Evolutionary conservation across 441 rosid genomes (phyloP), one percentile per base, ranked within the genome.

Genomic region (Syzygium malaccense): DNA sequence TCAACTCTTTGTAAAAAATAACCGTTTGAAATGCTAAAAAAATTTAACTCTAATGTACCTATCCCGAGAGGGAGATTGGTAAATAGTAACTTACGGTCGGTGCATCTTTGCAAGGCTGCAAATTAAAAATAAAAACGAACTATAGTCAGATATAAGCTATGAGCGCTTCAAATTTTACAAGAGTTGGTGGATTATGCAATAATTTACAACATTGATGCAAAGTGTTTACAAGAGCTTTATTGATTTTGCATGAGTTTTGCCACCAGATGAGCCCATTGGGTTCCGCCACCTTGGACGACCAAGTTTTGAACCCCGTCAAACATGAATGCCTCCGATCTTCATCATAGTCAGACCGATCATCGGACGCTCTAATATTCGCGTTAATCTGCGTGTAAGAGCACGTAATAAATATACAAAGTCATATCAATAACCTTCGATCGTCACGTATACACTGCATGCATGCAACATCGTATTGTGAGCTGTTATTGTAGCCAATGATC

Each of bases 241-340:
- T 89, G 86, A 93, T 86, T 93, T 97, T 97, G 95, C 99, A 96
- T 25, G 99, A 97, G 56, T 94, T 94, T 88, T 94, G 87, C 99
- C 99, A 97, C 99, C 99, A 97, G 32, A 93, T 95, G 37, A 93
- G 90, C n/a, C 99, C 99, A 30, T 95, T 95, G 28, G 55, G 88
- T 92, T 53, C 98, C 97, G 57, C 96, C 98, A 11, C 99, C 99
- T 89, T 93, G 90, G 20, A 97, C 90, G 23, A 80, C 28, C 57
- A 97, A 58, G 90, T 93, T 92, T 11, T 93, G 23, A 62, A 96
- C 91, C 18, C 78, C 88, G 5, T 95, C 94, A 80, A 97, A 91
- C 23, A 91, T 8, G 83, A 97, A 79, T 94, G 96, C 60, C 89
- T 94, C 2, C 60, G 49, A 85, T 95, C 96, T 3, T 80, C 87